A percentile compares a stretch with the other conserved stretches of the same genome.
phyloP scores from a whole-genome alignment of 2,329 filamentous ascomycete species.

The Byssochlamys sp. region DNA sequence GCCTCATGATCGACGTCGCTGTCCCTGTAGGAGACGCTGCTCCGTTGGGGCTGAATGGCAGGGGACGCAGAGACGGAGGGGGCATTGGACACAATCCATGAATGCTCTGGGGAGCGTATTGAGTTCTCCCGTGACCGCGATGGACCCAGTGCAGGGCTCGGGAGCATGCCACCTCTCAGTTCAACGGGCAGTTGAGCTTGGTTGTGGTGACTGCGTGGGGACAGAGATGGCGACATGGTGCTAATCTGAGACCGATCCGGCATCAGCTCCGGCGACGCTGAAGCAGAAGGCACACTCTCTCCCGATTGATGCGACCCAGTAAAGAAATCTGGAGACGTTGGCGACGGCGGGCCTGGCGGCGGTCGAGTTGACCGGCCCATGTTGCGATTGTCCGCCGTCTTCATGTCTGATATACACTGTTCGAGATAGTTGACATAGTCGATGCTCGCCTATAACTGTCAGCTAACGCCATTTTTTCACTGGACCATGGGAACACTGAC shows the following conservation, averaged over 20 bases:
- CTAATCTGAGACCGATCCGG: conserved; percentile 13
- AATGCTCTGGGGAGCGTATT: conserved; percentile 13
- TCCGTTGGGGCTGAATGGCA: conserved; percentile 17
- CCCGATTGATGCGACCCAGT: conserved; percentile 11
- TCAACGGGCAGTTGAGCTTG: conserved; percentile 12
- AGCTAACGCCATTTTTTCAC: conserved; percentile 2
- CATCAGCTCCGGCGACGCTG: conserved; percentile 27
- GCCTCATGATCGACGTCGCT: conserved; percentile 64
- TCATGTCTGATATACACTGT: conserved; percentile 72
- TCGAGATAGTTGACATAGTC: conserved; percentile 93
- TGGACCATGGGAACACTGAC: conserved; percentile 36
- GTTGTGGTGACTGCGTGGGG: conserved; percentile 19
- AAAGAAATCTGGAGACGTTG: conserved; percentile 26
- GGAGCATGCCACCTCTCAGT: conserved; percentile 24
- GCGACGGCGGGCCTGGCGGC: conserved; percentile 23
- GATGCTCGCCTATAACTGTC: conserved; percentile 64
- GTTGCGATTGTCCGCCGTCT: conserved; percentile 39
- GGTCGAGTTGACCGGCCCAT: conserved; percentile 3
- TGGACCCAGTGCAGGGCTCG: conserved; percentile 27
- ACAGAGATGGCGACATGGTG: conserved; percentile 25
- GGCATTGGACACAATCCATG: conserved; percentile 12
- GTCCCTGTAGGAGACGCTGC: conserved; percentile 36
- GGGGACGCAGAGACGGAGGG: conserved; percentile 14
- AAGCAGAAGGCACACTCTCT: conserved; percentile 21
- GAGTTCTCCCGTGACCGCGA: conserved; percentile 14